Evolutionary conservation across 1,284 basidiomycete species (phyloP).

Genomic region (Ustanciosporium gigantosporum): DNA sequence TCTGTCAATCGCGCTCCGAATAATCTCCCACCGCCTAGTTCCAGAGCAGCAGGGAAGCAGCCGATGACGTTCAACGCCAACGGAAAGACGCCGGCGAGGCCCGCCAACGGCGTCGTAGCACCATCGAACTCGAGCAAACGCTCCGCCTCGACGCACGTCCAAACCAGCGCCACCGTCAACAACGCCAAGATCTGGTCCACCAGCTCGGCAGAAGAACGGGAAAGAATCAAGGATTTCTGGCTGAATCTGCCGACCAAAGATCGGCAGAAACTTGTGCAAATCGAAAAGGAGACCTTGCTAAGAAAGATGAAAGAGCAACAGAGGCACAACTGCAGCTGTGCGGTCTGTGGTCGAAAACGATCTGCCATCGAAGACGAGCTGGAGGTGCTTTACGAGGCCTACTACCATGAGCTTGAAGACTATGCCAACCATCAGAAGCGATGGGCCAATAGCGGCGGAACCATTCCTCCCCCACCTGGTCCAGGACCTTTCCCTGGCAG

Average conservation of each 20-base stretch:
- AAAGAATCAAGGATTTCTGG: conserved; percentile 98
- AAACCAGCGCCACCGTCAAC: conserved; percentile 16
- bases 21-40: conserved; percentile 64
- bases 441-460: conserved; percentile 81
- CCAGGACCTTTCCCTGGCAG: conserved; percentile 97
- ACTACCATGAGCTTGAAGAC: conserved; percentile 98
- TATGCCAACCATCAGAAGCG: conserved; percentile 97
- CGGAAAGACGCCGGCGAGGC: conserved; percentile 50
- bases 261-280: conserved; percentile 83
- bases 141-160: conserved; percentile 49
- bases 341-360: conserved; percentile 94
- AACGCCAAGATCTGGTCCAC: conserved; percentile 66
- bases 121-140: conserved; percentile 64
- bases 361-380: conserved; percentile 98
- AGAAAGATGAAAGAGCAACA: conserved; percentile 99
- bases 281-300: conserved; percentile 95
- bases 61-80: conserved; percentile 66
- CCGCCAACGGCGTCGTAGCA: conserved; percentile 49
- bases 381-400: conserved; percentile 98
- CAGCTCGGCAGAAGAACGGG: conserved; percentile 85
- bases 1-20: conserved; percentile 51
- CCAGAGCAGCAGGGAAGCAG: conserved; percentile 75
- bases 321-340: conserved; percentile 91
- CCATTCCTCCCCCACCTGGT: conserved; percentile 84
- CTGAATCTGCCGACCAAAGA: conserved; percentile 84